These are phyloP conservation scores for Volvox carteri DNA, from an alignment of 163 green algal species.

Conservation along the genomic window DNA sequence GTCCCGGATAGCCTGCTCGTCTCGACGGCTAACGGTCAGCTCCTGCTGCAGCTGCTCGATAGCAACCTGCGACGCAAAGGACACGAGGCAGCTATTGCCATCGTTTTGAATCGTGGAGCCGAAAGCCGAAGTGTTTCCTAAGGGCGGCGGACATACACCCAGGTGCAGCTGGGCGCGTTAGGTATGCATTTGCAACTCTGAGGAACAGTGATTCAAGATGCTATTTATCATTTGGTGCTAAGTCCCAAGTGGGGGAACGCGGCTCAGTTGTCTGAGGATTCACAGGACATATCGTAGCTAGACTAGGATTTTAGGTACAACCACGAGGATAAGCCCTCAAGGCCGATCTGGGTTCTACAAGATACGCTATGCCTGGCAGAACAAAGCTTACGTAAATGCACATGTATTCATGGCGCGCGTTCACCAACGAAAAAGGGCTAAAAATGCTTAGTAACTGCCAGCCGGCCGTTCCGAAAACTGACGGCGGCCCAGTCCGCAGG, in stretches of 20 bases:
- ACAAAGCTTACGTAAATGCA: not conserved
- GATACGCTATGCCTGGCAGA: not conserved
- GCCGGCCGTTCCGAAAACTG: not conserved
- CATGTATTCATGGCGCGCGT: not conserved
- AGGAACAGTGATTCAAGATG: too few species aligned
- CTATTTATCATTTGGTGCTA: too few species aligned
- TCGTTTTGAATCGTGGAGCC: too few species aligned
- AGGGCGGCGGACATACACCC: too few species aligned
- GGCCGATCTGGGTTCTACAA: not conserved
- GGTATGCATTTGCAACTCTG: too few species aligned
- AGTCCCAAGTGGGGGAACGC: too few species aligned
- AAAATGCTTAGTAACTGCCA: conserved; percentile 1
- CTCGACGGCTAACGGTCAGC: conserved; percentile 65
- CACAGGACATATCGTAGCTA: not conserved
- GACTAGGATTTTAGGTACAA: not conserved
- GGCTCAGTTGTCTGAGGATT: too few species aligned
- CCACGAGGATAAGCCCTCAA: not conserved
- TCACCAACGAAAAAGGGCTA: not conserved
- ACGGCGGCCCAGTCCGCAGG: not conserved
- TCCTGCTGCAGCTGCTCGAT: conserved; percentile 79
- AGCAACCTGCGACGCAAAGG: conserved; percentile 60
- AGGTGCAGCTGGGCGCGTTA: too few species aligned
- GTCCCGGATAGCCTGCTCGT: conserved; percentile 66
- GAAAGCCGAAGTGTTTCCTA: too few species aligned
- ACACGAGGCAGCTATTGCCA: too few species aligned